phyloP scores from a whole-genome alignment of 228 moss, liverwort and hornwort species.

The Sphagnum magellanicum region DNA sequence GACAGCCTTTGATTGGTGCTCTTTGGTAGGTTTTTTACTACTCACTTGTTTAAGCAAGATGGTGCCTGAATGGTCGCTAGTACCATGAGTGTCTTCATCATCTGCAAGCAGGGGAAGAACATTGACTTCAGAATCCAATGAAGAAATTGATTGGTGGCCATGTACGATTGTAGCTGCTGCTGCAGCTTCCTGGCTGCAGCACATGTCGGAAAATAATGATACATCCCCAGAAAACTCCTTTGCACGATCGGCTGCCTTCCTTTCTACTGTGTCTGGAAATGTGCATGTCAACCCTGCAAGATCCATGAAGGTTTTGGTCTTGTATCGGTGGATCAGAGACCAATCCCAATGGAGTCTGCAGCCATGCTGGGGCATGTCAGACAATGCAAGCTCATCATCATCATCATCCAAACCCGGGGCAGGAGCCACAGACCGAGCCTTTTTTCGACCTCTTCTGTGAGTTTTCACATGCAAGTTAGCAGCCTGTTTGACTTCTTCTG shows the following conservation, averaged over 20 bases:
- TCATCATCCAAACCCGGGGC: slow-evolving; percentile 19
- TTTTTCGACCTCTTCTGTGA: slow-evolving; percentile 2
- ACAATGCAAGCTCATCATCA: slow-evolving; percentile 71
- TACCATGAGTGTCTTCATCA: not conserved
- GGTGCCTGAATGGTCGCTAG: no score
- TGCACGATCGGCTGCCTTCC: slow-evolving; percentile 9
- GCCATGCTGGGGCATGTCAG: slow-evolving; percentile 59
- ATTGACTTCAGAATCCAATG: slow-evolving; percentile 32
- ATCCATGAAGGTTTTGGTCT: slow-evolving; percentile 49
- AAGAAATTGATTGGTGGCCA: slow-evolving; percentile 52
- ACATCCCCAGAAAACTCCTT: not conserved
- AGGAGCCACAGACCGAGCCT: slow-evolving; percentile 2
- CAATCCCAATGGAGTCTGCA: slow-evolving; percentile 70
- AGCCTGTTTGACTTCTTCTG: no score
- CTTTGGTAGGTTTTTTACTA: slow-evolving; percentile 7
- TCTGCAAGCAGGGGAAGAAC: slow-evolving; percentile 30
- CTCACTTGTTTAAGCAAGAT: no score
- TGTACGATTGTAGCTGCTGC: slow-evolving; percentile 10
- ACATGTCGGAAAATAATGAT: no score
- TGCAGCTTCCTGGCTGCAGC: not conserved
- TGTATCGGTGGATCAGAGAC: slow-evolving; percentile 56
- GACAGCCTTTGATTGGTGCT: slow-evolving; percentile 3
- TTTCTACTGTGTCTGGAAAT: slow-evolving; percentile 23
- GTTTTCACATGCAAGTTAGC: no score
- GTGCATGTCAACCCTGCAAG: slow-evolving; percentile 37